Percentiles rank a stretch among this genome's conserved stretches.
phyloP scores from a whole-genome alignment of 176 grass and related monocot genomes.

The Thinopyrum elongatum region DNA sequence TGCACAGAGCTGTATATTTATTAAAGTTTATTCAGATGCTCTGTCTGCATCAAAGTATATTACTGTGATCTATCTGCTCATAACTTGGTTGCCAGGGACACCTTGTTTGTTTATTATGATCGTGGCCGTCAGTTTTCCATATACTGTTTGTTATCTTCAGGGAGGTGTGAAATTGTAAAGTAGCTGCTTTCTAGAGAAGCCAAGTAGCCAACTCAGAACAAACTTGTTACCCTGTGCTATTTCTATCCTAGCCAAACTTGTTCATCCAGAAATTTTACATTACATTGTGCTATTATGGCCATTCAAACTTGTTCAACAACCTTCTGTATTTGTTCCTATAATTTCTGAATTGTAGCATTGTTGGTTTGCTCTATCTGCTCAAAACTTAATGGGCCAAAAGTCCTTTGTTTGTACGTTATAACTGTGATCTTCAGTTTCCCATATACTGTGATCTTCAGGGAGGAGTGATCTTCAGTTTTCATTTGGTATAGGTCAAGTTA shows the following conservation, averaged over 20 bases:
- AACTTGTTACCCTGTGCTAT: no score
- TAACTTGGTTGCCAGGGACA: not conserved
- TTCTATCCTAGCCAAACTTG: no score
- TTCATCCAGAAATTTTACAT: no score
- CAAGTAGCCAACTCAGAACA: not conserved
- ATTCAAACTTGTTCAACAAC: no score
- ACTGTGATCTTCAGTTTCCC: not conserved
- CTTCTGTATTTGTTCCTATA: no score
- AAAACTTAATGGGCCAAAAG: not conserved
- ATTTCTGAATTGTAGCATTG: no score
- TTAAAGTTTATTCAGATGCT: no score
- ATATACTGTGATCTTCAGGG: no score
- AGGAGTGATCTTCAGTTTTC: no score
- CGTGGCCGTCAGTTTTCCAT: not conserved
- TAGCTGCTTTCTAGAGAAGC: constrained; percentile 29
- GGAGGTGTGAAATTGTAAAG: constrained; percentile 25
- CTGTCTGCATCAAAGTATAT: not conserved
- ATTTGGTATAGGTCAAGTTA: not conserved
- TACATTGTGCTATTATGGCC: no score
- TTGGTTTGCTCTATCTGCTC: not conserved
- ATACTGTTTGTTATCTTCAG: not conserved
- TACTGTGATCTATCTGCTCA: not conserved
- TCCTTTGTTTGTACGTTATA: not conserved
- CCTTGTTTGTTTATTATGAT: not conserved
- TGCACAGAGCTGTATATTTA: no score